These are phyloP conservation scores for Aspergillus tamarii DNA, from an alignment of 2,329 filamentous ascomycete species.

Conservation along the genomic window DNA sequence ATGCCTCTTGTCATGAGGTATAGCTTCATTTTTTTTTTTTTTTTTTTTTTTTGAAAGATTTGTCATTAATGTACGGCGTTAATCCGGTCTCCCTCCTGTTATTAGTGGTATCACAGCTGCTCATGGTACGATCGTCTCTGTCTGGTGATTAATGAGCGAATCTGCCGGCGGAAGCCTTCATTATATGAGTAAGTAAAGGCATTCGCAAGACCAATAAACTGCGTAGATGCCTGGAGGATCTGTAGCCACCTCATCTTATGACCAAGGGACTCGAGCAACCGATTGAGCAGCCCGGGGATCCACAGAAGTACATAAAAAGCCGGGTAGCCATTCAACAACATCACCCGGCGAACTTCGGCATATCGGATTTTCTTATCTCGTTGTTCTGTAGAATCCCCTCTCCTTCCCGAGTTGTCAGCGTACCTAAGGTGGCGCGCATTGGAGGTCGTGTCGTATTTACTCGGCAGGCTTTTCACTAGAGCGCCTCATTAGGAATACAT, in stretches of 20 bases:
- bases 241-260: neutral
- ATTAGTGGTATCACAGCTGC: neutral
- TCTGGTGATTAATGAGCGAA: neutral
- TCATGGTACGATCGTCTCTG: neutral
- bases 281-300: slow-evolving; percentile 1
- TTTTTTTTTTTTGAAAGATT: neutral
- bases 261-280: neutral
- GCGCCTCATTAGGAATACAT: neutral
- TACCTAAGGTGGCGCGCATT: neutral
- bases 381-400: neutral
- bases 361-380: slow-evolving; percentile 1
- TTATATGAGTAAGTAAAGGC: slow-evolving; percentile 1
- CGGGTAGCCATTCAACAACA: slow-evolving; percentile 2
- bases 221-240: neutral
- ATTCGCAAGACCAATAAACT: slow-evolving; percentile 1
- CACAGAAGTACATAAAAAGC: neutral
- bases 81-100: neutral
- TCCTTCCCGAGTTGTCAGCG: neutral
- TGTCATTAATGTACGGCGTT: neutral
- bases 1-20: neutral
- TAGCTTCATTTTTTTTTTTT: neutral
- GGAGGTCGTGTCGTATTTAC: neutral
- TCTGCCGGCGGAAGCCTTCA: neutral
- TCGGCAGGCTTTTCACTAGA: neutral
- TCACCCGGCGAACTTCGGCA: neutral